Conservation (phyloP, 768 basidiomycete genomes). For the Podaxis sp. region DNA sequence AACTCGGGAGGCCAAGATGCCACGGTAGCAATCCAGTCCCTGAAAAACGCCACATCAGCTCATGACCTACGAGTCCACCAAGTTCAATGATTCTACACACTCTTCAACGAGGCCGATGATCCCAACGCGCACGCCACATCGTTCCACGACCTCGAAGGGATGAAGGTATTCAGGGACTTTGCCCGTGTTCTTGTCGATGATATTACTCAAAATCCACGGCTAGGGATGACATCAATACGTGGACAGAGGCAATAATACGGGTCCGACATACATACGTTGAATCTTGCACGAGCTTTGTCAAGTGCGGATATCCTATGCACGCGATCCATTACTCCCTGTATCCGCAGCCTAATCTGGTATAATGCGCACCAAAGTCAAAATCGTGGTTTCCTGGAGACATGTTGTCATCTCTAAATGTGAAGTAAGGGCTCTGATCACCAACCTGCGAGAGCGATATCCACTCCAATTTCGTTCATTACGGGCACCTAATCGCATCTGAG, state of each 20-base stretch:
- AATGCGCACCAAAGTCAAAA: slow-evolving; percentile 74
- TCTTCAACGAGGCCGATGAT: slow-evolving; percentile 87
- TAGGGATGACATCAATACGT: slow-evolving; percentile 25
- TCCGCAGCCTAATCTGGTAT: not conserved
- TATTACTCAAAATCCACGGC: slow-evolving; percentile 93
- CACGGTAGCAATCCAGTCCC: slow-evolving; percentile 89
- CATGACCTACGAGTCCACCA: not conserved
- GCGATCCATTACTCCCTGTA: not conserved
- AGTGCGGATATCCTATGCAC: slow-evolving; percentile 30
- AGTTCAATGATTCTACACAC: slow-evolving; percentile 35
- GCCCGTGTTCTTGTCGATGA: slow-evolving; percentile 67
- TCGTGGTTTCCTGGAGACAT: slow-evolving; percentile 79
- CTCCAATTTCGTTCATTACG: slow-evolving; percentile 76
- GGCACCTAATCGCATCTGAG: slow-evolving; percentile 58
- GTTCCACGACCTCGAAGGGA: slow-evolving; percentile 67
- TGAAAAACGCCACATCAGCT: slow-evolving; percentile 26
- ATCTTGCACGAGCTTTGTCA: slow-evolving; percentile 63
- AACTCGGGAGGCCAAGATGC: slow-evolving; percentile 85
- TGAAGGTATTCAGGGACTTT: slow-evolving; percentile 59
- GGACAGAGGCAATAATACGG: not conserved
- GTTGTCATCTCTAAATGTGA: not conserved
- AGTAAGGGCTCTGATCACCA: slow-evolving; percentile 22
- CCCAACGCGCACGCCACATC: slow-evolving; percentile 70
- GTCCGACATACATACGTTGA: slow-evolving; percentile 64
- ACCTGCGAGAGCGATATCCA: slow-evolving; percentile 83